Evolutionary conservation across 306 rosid species (phyloP), one percentile per base, ranked within the genome.

Genomic region (Glycine tomentella): DNA sequence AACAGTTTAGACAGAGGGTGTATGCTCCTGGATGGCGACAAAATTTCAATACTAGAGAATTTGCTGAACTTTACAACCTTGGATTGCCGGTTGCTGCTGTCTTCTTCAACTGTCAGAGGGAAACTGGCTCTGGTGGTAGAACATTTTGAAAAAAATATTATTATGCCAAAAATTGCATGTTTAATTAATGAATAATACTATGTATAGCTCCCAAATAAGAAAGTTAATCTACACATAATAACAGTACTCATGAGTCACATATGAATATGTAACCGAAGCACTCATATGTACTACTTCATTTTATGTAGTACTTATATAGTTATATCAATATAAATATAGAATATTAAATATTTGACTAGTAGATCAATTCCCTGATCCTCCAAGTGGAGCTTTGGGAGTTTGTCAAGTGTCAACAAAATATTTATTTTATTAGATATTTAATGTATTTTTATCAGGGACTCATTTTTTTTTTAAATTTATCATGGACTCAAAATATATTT

Each of bases 1-100:
- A 93, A 71, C 79, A 82, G 6, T 89, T 93, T 45, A 85, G 98
- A 72, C 92, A 93, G 40, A 89, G 92, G 1, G 98, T 93, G 50
- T 90, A 91, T 53, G 97, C 97, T 50, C 97, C 98, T 0, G 95
- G 91, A 38, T 90, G 98, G 98, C 87, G 98, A 46, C 98, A 93
- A 10, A 90, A 93, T 68, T 93, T 93, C 82, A 93, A 87, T 31
- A 93, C 95, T 2, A 86, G 63, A 88, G 95, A 90, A 78, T 93
- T 93, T 65, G 94, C 97, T 33, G 92, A 89, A 80, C 90, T 87
- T 51, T 90, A 93, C 83, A 91, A 93, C 66, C 93, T 93, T n/a
- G 97, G 97, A 11, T 80, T 76, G 31, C 98, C 98, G 0, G 98
- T 90, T 25, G 90, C 98, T 6, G 92, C 94, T 2, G 91, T 89